Base-by-base conservation (phyloP, 805 yeast genomes). In the Tetrapisispora pingtungensis region DNA sequence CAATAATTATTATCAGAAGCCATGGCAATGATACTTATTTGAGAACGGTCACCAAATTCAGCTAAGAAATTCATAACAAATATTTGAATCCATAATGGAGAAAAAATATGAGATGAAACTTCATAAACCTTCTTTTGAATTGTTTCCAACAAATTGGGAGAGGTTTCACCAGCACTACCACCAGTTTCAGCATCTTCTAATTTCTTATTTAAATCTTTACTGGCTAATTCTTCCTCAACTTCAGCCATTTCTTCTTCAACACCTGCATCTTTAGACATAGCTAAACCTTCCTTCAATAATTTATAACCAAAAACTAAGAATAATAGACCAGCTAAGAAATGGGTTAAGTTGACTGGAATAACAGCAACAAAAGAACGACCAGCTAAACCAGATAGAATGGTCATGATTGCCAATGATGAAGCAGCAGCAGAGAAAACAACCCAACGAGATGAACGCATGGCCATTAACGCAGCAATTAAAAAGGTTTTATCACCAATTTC, bases 21-120 rank as follows among this genome's bases (percentile, higher is more conserved):
- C 94, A 93, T 84, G 34, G 97, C 97, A 56, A 93, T 88, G 30
- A 97, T 93, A 36, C 97, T 96, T 45, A 93, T 87, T 68, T 93
- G 99, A 12, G 97, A 88, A 57, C 98, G 80, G 65, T 93, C 99
- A 42, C 99, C 99, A 95, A 97, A 88, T 68, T 93, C 99, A 48
- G 97, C 98, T 41, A 93, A 69, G 63, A 93, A 93, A 4, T 96
- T 86, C 97, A 93, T 90, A 43, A 79, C 78, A 59, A 93, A 93
- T 4, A 90, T 90, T 69, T 90, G 96, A 52, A 88, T 81, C 89
- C 95, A 93, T 10, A 80, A 68, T 3, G 98, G 97, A 3, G 95
- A 83, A 45, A 90, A 69, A 4, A 87, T 66, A 45, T 78, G 75
- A 3, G 78, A 64, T 2, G 81, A 77, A 41, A 84, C 69, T 52